Conservation (phyloP, 192 early-diverging fungal genomes). For the Gigaspora rosea region DNA sequence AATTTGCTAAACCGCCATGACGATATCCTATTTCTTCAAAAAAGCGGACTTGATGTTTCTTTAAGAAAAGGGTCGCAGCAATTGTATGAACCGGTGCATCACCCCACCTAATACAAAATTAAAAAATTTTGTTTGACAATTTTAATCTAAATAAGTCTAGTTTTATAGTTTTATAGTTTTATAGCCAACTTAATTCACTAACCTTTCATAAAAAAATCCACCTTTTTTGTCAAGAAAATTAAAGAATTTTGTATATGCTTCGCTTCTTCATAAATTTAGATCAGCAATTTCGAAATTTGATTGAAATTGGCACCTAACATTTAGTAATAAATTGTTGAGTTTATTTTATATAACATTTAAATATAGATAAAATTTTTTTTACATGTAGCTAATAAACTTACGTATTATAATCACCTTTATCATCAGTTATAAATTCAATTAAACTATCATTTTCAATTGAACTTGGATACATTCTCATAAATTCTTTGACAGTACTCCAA, state of each 20-base stretch:
- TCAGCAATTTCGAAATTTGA: slow-evolving; percentile 82
- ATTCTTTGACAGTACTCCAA: slow-evolving; percentile 64
- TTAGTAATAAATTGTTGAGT: too few species aligned
- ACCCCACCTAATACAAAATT: slow-evolving; percentile 57
- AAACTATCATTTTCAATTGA: slow-evolving; percentile 50
- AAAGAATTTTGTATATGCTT: slow-evolving; percentile 69
- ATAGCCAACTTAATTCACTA: not conserved
- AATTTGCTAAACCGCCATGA: slow-evolving; percentile 63
- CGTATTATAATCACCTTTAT: slow-evolving; percentile 63
- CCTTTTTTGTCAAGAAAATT: slow-evolving; percentile 70
- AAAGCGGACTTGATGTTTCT: slow-evolving; percentile 67
- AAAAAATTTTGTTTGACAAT: too few species aligned
- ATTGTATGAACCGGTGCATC: slow-evolving; percentile 78
- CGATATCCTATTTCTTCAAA: slow-evolving; percentile 76
- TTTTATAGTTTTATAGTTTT: too few species aligned
- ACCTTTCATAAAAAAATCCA: slow-evolving; percentile 86
- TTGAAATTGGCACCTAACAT: slow-evolving; percentile 78
- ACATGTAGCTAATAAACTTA: too few species aligned
- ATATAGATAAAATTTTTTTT: too few species aligned
- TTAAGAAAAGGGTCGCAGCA: slow-evolving; percentile 59
- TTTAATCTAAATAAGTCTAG: too few species aligned
- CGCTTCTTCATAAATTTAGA: slow-evolving; percentile 63
- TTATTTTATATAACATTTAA: too few species aligned
- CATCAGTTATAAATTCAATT: slow-evolving; percentile 57
- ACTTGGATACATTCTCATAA: slow-evolving; percentile 49